These are phyloP conservation scores for Novymonas esmeraldas DNA, from an alignment of 208 protist species.

Conservation along the genomic window DNA sequence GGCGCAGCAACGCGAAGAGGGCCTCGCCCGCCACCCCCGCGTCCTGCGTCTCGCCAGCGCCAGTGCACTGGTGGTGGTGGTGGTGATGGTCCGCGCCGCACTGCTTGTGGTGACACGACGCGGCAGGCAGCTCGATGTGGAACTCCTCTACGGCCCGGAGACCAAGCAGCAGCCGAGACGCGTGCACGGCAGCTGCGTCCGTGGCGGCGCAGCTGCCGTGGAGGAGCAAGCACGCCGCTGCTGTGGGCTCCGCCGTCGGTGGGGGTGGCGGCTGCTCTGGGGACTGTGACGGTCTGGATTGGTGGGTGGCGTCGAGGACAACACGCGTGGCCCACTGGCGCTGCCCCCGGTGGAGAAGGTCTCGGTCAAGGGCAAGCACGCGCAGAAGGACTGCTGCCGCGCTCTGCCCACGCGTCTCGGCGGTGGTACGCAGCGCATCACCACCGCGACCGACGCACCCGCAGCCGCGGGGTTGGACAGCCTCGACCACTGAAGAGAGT, in stretches of 20 bases:
- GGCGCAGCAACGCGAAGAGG: constrained; percentile 38
- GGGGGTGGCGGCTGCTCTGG: too few relatives aligned
- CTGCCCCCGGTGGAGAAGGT: neutral
- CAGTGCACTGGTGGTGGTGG: too few relatives aligned
- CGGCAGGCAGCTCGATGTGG: constrained; percentile 8
- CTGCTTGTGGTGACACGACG: neutral
- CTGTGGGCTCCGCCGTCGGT: too few relatives aligned
- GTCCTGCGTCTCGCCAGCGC: neutral
- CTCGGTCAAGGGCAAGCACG: neutral
- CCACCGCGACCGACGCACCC: too few relatives aligned
- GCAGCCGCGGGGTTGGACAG: too few relatives aligned
- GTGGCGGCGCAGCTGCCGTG: neutral
- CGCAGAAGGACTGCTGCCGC: constrained; percentile 1
- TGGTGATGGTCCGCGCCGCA: neutral
- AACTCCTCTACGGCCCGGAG: constrained; percentile 28
- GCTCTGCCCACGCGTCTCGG: neutral
- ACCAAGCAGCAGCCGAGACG: constrained; percentile 1
- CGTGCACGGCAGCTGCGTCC: neutral
- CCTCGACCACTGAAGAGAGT: too few relatives aligned
- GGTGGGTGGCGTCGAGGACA: constrained; percentile 6
- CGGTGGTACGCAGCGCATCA: too few relatives aligned
- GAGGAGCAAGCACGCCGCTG: too few relatives aligned
- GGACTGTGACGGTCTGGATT: too few relatives aligned
- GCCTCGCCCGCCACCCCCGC: constrained; percentile 4
- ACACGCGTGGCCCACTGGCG: constrained; percentile 5